A percentile compares a stretch with the other conserved stretches of the same genome.
Evolutionary conservation across 148 eudicot genomes (phyloP).

Genomic region (Linanthus parryae): DNA sequence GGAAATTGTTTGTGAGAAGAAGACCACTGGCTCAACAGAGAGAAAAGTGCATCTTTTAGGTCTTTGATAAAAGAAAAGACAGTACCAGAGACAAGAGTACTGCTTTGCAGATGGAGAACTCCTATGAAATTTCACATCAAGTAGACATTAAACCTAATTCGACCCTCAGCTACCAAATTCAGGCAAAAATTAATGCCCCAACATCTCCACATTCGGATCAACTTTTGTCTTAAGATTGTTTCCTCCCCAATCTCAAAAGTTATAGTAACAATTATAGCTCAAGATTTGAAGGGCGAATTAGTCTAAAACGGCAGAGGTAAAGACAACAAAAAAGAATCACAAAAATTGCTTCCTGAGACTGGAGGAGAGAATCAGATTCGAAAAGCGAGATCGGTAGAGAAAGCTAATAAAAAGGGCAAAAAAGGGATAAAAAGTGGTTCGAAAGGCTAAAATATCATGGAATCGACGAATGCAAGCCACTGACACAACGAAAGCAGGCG

Average conservation of each 20-base stretch:
- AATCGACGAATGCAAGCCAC: constrained; percentile 6
- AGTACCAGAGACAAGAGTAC: constrained; percentile 3
- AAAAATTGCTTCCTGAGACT: constrained; percentile 6
- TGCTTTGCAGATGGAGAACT: no score
- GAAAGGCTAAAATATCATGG: background rate
- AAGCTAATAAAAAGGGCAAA: constrained; percentile 6
- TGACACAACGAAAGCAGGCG: constrained; percentile 8
- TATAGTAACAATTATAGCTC: no score
- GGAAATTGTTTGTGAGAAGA: no score
- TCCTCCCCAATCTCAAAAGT: no score
- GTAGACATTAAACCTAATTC: no score
- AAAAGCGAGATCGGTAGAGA: constrained; percentile 21
- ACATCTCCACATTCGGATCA: no score
- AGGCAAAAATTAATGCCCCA: no score
- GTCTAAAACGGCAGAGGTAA: constrained; percentile 3
- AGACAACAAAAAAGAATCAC: constrained; percentile 3
- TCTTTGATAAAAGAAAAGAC: background rate
- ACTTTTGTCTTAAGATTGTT: no score
- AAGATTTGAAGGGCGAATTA: no score
- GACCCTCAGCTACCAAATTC: no score
- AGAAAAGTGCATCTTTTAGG: no score
- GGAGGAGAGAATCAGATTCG: constrained; percentile 15
- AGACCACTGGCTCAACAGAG: no score
- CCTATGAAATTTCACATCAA: constrained; percentile 16
- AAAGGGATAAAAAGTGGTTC: background rate